Evolutionary conservation across 2,329 filamentous ascomycete genomes (phyloP).

Genomic region (Penicillium sp.): DNA sequence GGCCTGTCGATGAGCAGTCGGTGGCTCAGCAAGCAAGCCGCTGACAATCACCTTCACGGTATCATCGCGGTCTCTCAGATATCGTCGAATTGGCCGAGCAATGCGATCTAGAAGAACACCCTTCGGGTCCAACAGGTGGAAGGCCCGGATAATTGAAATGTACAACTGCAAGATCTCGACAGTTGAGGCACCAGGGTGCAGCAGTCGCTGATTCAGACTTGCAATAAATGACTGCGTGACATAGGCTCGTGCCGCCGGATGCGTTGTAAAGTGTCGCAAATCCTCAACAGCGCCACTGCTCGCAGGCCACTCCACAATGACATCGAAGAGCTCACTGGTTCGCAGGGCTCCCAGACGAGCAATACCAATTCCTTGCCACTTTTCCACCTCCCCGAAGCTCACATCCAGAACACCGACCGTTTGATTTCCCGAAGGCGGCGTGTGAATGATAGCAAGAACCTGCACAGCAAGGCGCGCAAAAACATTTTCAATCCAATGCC

Average conservation of each 20-base stretch:
- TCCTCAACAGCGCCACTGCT: slow-evolving; percentile 58
- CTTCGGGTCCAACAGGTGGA: slow-evolving; percentile 59
- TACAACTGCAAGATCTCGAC: slow-evolving; percentile 64
- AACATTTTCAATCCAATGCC: slow-evolving; percentile 53
- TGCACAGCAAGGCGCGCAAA: slow-evolving; percentile 52
- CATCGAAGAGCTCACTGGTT: slow-evolving; percentile 56
- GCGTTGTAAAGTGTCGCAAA: slow-evolving; percentile 54
- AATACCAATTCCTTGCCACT: slow-evolving; percentile 55
- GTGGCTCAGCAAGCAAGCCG: slow-evolving; percentile 56
- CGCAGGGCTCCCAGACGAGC: slow-evolving; percentile 53
- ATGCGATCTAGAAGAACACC: slow-evolving; percentile 64
- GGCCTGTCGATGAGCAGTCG: slow-evolving; percentile 35
- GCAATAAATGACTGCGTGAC: slow-evolving; percentile 53
- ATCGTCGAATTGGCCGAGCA: slow-evolving; percentile 59
- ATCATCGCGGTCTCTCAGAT: slow-evolving; percentile 61
- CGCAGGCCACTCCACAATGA: slow-evolving; percentile 58
- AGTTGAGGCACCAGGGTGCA: slow-evolving; percentile 62
- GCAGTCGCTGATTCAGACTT: slow-evolving; percentile 51
- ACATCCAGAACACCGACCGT: slow-evolving; percentile 30
- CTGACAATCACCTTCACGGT: slow-evolving; percentile 62
- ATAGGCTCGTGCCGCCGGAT: slow-evolving; percentile 51
- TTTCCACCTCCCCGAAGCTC: slow-evolving; percentile 44
- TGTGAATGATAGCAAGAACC: slow-evolving; percentile 43
- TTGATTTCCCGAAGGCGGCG: slow-evolving; percentile 21
- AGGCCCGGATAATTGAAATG: slow-evolving; percentile 62